A percentile compares a stretch with the other conserved stretches of the same genome.
Conservation (phyloP, 257 asterid genomes). For the Datura wrightii region DNA sequence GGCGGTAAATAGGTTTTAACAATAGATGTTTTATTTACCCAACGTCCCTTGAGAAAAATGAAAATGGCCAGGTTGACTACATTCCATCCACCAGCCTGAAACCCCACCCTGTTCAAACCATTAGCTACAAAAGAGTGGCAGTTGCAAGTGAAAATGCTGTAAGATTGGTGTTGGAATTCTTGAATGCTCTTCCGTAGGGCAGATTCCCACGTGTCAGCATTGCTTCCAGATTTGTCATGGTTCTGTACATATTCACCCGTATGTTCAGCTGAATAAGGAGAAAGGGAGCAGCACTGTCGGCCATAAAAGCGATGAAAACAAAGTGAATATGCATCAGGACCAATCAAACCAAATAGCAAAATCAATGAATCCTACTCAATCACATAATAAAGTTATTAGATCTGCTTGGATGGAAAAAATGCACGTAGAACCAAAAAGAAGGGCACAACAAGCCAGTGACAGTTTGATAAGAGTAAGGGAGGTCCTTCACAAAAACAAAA, state of each 20-base stretch:
- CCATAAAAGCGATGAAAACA: slow-evolving; percentile 23
- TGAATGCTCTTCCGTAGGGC: slow-evolving; percentile 74
- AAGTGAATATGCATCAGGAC: slow-evolving; percentile 15
- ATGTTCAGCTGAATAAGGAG: slow-evolving; percentile 45
- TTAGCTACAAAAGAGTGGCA: slow-evolving; percentile 97
- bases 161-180: slow-evolving; percentile 87
- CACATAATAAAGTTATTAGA: not conserved
- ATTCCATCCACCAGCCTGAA: slow-evolving; percentile 81
- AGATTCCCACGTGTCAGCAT: slow-evolving; percentile 68
- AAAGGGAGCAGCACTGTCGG: slow-evolving; percentile 68
- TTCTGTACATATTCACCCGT: slow-evolving; percentile 45
- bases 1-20: slow-evolving; percentile 68
- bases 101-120: slow-evolving; percentile 80
- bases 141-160: slow-evolving; percentile 91
- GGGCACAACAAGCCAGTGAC: not conserved
- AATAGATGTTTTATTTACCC: slow-evolving; percentile 66
- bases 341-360: slow-evolving; percentile 16
- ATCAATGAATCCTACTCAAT: not conserved
- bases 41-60: slow-evolving; percentile 67
- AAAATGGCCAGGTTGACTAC: slow-evolving; percentile 82
- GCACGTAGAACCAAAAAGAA: not conserved
- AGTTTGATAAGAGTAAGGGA: not conserved
- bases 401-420: not conserved
- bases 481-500: not conserved
- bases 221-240: slow-evolving; percentile 44